A percentile compares a stretch with the other conserved stretches of the same genome.
phyloP scores from a whole-genome alignment of 768 basidiomycete species.

The Lactifluus hygrophoroides region DNA sequence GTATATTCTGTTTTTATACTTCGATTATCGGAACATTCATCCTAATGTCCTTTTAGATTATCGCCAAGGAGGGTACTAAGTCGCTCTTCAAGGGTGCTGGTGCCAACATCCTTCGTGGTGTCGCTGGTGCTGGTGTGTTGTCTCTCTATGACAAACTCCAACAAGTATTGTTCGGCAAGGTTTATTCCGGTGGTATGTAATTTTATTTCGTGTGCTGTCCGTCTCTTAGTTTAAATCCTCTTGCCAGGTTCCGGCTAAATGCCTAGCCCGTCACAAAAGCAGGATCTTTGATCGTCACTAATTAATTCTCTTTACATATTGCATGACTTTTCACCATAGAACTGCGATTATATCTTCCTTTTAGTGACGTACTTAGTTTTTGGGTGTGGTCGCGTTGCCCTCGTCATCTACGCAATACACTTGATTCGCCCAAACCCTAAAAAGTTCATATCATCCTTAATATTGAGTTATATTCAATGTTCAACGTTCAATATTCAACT shows the following conservation, averaged over 20 bases:
- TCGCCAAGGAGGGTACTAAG: conserved; percentile 90
- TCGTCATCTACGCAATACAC: conserved; percentile 11
- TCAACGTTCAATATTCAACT: no score
- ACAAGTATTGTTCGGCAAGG: conserved; percentile 94
- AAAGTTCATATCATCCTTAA: background rate
- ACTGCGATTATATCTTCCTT: conserved; percentile 27
- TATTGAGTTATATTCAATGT: background rate
- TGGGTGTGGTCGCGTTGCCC: conserved; percentile 20
- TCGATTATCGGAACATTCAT: no score
- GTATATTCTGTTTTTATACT: background rate
- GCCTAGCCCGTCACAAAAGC: conserved; percentile 19
- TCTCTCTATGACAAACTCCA: conserved; percentile 99
- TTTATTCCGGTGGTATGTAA: conserved; percentile 85
- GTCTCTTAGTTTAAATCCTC: background rate
- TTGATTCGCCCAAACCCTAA: background rate
- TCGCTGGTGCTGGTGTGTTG: conserved; percentile 99
- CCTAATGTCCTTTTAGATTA: conserved; percentile 36
- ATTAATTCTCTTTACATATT: conserved; percentile 27
- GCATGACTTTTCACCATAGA: conserved; percentile 29
- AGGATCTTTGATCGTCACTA: conserved; percentile 21
- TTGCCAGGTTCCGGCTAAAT: conserved; percentile 37
- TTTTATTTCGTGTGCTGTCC: background rate
- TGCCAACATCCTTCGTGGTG: conserved; percentile 89
- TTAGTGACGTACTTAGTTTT: conserved; percentile 20
- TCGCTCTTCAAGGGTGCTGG: conserved; percentile 99